Evolutionary conservation across 805 yeast species (phyloP).

Genomic region (Nakazawaea anatomiae): DNA sequence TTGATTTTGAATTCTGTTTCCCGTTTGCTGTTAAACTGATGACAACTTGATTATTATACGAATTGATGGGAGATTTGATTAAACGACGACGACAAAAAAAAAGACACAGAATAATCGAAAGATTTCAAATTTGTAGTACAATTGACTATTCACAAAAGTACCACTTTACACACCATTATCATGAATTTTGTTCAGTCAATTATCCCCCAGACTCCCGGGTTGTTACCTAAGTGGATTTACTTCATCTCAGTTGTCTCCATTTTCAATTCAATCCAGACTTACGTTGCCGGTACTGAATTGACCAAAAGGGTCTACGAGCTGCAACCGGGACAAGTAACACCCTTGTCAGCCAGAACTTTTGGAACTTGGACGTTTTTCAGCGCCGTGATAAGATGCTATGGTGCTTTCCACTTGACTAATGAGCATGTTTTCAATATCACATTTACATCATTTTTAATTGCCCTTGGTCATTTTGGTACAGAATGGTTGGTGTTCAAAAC

Average conservation of each 20-base stretch:
- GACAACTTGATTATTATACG: no score
- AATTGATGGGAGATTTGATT: no score
- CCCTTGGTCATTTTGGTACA: conserved; percentile 73
- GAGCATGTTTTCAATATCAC: conserved; percentile 74
- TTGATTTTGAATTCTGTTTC: no score
- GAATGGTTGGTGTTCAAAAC: conserved; percentile 82
- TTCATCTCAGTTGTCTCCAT: conserved; percentile 78
- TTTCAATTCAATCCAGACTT: conserved; percentile 86
- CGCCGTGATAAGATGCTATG: conserved; percentile 77
- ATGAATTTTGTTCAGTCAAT: conserved; percentile 11
- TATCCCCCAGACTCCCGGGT: conserved; percentile 44
- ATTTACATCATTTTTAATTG: conserved; percentile 74
- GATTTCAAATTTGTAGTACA: neutral
- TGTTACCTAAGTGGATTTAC: conserved; percentile 67
- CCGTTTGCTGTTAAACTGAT: neutral
- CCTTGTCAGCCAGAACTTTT: conserved; percentile 87
- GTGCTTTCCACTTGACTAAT: conserved; percentile 70
- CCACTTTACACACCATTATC: neutral
- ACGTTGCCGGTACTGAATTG: conserved; percentile 64
- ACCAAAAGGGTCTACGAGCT: conserved; percentile 76
- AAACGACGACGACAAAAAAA: neutral
- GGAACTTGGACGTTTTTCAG: conserved; percentile 97
- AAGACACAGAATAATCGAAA: neutral
- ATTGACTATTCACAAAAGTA: no score
- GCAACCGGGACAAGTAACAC: conserved; percentile 50